Evolutionary conservation across 228 moss, liverwort and hornwort genomes (phyloP).

Genomic region (Sphagnum fallax): DNA sequence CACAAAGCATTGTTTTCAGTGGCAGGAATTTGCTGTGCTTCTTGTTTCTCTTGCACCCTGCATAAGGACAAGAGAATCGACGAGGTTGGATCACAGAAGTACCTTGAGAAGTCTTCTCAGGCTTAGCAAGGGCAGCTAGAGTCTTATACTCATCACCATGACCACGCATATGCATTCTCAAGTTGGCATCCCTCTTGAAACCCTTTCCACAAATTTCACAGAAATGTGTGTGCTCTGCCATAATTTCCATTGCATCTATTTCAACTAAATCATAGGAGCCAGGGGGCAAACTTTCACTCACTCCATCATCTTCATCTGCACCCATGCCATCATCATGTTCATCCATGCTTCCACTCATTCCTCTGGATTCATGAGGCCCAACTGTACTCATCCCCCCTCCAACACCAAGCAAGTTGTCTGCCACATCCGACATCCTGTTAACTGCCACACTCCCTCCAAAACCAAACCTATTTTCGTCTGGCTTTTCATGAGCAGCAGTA

Average conservation of each 20-base stretch:
- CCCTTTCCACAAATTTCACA: constrained; percentile 96
- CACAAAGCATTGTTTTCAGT: constrained; percentile 90
- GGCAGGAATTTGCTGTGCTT: constrained; percentile 94
- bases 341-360: constrained; percentile 32
- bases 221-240: constrained; percentile 95
- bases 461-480: constrained; percentile 5
- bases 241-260: constrained; percentile 77
- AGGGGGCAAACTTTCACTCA: constrained; percentile 55
- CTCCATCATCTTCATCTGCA: constrained; percentile 68
- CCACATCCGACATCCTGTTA: not conserved
- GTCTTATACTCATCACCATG: constrained; percentile 99
- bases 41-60: constrained; percentile 95
- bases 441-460: constrained; percentile 4
- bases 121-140: constrained; percentile 78
- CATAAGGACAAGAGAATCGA: constrained; percentile 79
- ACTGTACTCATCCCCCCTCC: constrained; percentile 12
- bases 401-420: constrained; percentile 8
- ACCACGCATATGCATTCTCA: constrained; percentile 98
- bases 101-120: constrained; percentile 56
- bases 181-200: constrained; percentile 91
- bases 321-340: constrained; percentile 55
- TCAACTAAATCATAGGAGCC: constrained; percentile 85
- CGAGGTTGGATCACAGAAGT: constrained; percentile 25
- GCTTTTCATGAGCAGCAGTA: constrained; percentile 6
- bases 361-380: constrained; percentile 26